Evolutionary conservation across 1,139 yeast genomes (phyloP).

Genomic region (Geotrichum reessii): DNA sequence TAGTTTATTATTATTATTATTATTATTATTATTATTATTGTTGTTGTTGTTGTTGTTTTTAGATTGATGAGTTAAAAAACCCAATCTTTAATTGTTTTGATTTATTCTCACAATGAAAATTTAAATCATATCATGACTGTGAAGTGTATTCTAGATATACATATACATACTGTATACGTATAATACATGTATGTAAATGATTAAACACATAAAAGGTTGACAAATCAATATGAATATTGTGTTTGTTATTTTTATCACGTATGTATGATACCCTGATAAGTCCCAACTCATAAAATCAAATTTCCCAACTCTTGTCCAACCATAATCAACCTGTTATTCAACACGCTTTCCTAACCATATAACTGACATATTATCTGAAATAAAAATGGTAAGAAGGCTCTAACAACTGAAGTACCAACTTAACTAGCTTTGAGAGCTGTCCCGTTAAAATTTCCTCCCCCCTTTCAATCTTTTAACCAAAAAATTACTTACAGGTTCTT

Average conservation of each 20-base stretch:
- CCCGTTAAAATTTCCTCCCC: neutral
- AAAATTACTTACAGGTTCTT: slow-evolving; percentile 19
- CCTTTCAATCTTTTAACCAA: neutral
- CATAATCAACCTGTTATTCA: neutral
- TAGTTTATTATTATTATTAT: neutral
- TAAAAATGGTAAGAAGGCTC: neutral
- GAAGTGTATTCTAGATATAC: too few species aligned
- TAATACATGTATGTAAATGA: too few species aligned
- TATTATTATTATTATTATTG: too few species aligned
- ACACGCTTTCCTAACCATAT: neutral
- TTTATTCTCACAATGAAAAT: too few species aligned
- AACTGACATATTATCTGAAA: neutral
- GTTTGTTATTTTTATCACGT: too few species aligned
- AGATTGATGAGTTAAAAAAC: neutral
- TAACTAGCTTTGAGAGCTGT: neutral
- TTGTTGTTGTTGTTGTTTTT: neutral
- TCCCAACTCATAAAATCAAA: too few species aligned
- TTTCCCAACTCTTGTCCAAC: neutral
- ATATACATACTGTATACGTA: too few species aligned
- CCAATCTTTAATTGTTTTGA: neutral
- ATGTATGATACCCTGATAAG: too few species aligned
- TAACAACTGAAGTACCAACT: neutral
- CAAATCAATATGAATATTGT: too few species aligned
- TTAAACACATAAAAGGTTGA: too few species aligned
- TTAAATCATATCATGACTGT: too few species aligned